phyloP scores from a whole-genome alignment of 306 rosid species.

The Cicer pinnatifidum region DNA sequence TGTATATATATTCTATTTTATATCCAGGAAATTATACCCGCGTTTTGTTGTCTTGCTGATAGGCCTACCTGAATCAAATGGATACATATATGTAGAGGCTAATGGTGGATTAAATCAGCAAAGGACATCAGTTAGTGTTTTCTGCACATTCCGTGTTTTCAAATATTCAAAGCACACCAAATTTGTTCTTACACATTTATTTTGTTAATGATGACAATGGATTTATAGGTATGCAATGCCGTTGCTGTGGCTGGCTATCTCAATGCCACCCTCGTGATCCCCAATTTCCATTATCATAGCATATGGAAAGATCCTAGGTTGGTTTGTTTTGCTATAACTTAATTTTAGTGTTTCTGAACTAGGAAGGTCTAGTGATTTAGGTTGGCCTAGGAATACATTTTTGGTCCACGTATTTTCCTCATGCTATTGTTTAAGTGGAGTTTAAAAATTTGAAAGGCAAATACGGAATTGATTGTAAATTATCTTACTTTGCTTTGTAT shows the following conservation, averaged over 20 bases:
- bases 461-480: neutral
- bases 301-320: constrained; percentile 99
- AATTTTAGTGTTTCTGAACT: constrained; percentile 14
- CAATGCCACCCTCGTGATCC: constrained; percentile 93
- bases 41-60: constrained; percentile 38
- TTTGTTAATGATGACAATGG: constrained; percentile 46
- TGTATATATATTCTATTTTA: neutral
- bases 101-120: constrained; percentile 98
- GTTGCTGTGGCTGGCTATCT: constrained; percentile 98
- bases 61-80: constrained; percentile 90
- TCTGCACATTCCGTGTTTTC: constrained; percentile 29
- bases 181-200: constrained; percentile 26
- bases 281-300: constrained; percentile 96
- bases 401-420: constrained; percentile 5
- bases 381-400: constrained; percentile 14
- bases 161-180: constrained; percentile 35
- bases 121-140: constrained; percentile 84
- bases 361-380: constrained; percentile 25
- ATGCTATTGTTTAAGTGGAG: constrained; percentile 21
- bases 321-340: constrained; percentile 43
- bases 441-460: neutral
- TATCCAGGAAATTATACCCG: constrained; percentile 21
- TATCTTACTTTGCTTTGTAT: neutral
- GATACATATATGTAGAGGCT: constrained; percentile 92
- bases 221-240: constrained; percentile 87